Conservation (phyloP, 345 rosid species). For the Gossypium ekmanianum region DNA sequence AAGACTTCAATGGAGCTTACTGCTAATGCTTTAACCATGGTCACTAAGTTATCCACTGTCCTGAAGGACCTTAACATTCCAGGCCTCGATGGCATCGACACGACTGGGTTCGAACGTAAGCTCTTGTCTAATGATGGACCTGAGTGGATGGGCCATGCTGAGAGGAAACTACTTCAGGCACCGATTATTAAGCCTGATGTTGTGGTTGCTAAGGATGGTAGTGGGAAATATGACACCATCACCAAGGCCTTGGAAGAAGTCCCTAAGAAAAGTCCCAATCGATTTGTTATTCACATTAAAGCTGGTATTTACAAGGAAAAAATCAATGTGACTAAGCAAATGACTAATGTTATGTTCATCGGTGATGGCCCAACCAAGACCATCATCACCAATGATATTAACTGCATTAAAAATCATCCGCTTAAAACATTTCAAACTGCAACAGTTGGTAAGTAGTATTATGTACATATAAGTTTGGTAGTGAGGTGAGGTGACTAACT, state of each 20-base stretch:
- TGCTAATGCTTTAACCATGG: conserved; percentile 36
- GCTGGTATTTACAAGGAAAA: conserved; percentile 60
- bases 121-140: conserved; percentile 40
- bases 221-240: conserved; percentile 59
- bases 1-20: conserved; percentile 35
- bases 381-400: conserved; percentile 47
- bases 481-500: no score
- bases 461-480: no score
- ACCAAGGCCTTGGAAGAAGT: conserved; percentile 42
- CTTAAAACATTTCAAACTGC: conserved; percentile 43
- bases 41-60: conserved; percentile 35
- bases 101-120: conserved; percentile 25
- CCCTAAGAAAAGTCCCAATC: conserved; percentile 29
- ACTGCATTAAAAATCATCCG: conserved; percentile 32
- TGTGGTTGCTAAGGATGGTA: conserved; percentile 67
- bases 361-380: conserved; percentile 87
- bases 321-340: conserved; percentile 32
- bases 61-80: conserved; percentile 28
- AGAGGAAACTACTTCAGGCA: conserved; percentile 34
- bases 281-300: conserved; percentile 63
- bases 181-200: conserved; percentile 37
- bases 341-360: conserved; percentile 44
- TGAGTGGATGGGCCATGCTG: conserved; percentile 39
- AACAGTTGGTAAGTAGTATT: conserved; percentile 48
- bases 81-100: background rate